Evolutionary conservation across 495 filamentous ascomycete species (phyloP).

Genomic region (Neurospora sp.): DNA sequence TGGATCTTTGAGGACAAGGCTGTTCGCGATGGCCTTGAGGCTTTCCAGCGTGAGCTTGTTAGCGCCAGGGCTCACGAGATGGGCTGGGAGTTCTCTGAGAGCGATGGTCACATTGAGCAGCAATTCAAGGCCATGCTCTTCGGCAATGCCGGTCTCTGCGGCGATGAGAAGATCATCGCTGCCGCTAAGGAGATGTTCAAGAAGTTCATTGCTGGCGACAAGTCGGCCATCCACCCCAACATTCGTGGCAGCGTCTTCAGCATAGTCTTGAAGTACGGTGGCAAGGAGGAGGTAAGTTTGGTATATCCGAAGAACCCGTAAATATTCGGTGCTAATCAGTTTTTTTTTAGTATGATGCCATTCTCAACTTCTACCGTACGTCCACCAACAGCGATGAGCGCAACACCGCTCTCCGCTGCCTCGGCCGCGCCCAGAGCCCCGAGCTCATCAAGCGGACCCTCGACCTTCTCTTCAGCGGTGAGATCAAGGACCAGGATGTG

Average conservation of each 20-base stretch:
- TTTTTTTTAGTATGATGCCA: slow-evolving; percentile 52
- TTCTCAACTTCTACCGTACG: slow-evolving; percentile 74
- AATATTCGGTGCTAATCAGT: slow-evolving; percentile 2
- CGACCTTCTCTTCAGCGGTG: slow-evolving; percentile 58
- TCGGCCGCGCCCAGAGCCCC: slow-evolving; percentile 69
- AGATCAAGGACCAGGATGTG: slow-evolving; percentile 93
- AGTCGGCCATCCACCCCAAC: slow-evolving; percentile 62
- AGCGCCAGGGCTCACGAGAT: slow-evolving; percentile 69
- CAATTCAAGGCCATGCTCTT: slow-evolving; percentile 73
- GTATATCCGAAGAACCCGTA: not conserved
- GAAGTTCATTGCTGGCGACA: slow-evolving; percentile 57
- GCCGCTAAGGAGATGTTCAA: slow-evolving; percentile 66
- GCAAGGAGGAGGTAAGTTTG: slow-evolving; percentile 54
- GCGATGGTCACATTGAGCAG: slow-evolving; percentile 80
- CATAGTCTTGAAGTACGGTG: slow-evolving; percentile 62
- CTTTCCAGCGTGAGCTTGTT: slow-evolving; percentile 68
- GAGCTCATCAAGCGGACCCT: slow-evolving; percentile 77
- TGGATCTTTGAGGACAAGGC: slow-evolving; percentile 82
- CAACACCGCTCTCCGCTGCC: slow-evolving; percentile 82
- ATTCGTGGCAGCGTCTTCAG: slow-evolving; percentile 60
- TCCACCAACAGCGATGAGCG: slow-evolving; percentile 88
- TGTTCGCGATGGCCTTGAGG: slow-evolving; percentile 63
- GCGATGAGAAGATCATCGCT: slow-evolving; percentile 49
- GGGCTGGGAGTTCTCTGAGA: slow-evolving; percentile 78
- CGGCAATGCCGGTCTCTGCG: slow-evolving; percentile 52